Conservation (phyloP, 2,329 filamentous ascomycete species). For the Paecilomyces niveus region DNA sequence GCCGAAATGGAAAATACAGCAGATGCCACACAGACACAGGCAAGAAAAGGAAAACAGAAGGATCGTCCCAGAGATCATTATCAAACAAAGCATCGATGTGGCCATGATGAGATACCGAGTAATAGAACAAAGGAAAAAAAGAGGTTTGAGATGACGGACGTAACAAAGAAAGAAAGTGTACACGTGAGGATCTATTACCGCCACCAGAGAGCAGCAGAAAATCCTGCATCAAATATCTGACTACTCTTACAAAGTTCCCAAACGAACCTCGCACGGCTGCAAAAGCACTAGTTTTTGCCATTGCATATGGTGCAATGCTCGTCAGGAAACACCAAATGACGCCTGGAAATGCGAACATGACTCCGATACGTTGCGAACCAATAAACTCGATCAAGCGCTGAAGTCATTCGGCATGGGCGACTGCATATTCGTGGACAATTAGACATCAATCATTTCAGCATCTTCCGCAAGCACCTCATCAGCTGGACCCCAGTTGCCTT, state of each 20-base stretch:
- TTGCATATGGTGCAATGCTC: background rate
- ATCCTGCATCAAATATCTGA: background rate
- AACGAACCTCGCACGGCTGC: background rate
- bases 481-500: conserved; percentile 88
- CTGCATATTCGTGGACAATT: conserved; percentile 12
- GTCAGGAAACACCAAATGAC: background rate
- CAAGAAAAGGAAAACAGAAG: conserved; percentile 1
- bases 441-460: conserved; percentile 59
- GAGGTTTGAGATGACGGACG: background rate
- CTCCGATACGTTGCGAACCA: background rate
- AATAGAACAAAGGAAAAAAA: background rate
- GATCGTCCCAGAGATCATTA: conserved; percentile 1
- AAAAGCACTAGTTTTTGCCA: background rate
- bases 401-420: background rate
- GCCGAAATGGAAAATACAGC: background rate
- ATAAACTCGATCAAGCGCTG: background rate
- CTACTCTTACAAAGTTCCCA: background rate
- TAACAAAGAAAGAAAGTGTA: background rate
- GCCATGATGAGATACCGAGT: background rate
- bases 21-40: conserved; percentile 3
- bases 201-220: background rate
- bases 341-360: background rate
- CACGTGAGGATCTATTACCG: background rate
- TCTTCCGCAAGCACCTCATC: conserved; percentile 54
- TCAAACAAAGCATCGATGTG: background rate